These are phyloP conservation scores for Dictyophora rubrovolvata DNA, from an alignment of 768 basidiomycete genomes.

Conservation along the genomic window DNA sequence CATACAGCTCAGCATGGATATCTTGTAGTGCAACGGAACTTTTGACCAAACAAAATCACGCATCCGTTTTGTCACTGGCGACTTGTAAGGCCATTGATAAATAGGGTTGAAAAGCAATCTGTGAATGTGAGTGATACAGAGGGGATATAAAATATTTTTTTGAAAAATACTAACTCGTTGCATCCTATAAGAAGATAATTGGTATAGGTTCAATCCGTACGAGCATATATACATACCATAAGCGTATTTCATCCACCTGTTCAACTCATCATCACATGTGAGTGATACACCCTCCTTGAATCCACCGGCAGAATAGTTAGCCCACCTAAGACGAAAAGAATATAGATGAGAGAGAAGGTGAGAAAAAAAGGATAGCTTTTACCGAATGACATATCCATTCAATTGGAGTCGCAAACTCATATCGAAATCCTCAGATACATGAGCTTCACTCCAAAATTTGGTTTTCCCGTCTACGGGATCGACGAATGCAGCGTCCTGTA, in stretches of 20 bases:
- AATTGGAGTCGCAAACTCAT: conserved; percentile 59
- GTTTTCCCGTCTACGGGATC: conserved; percentile 52
- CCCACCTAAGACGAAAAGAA: conserved; percentile 16
- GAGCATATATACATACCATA: conserved; percentile 14
- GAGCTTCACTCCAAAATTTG: conserved; percentile 72
- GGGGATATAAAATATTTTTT: conserved; percentile 26
- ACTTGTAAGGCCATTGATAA: conserved; percentile 21
- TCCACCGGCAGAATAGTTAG: conserved; percentile 26
- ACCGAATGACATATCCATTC: conserved; percentile 31
- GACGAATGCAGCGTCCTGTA: conserved; percentile 52
- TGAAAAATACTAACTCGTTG: neutral
- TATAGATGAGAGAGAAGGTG: conserved; percentile 1
- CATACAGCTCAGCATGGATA: conserved; percentile 44
- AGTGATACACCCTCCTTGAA: conserved; percentile 32
- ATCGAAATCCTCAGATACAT: conserved; percentile 78
- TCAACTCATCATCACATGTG: conserved; percentile 30
- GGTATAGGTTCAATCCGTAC: neutral
- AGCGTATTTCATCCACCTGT: conserved; percentile 29
- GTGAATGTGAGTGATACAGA: conserved; percentile 20
- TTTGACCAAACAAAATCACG: conserved; percentile 23
- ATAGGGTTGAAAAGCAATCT: conserved; percentile 29
- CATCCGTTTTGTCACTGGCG: conserved; percentile 27
- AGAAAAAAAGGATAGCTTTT: neutral
- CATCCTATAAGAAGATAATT: neutral
- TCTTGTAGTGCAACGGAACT: conserved; percentile 42